Conservation (phyloP, 192 early-diverging fungal species). For the Coemansia reversa region DNA sequence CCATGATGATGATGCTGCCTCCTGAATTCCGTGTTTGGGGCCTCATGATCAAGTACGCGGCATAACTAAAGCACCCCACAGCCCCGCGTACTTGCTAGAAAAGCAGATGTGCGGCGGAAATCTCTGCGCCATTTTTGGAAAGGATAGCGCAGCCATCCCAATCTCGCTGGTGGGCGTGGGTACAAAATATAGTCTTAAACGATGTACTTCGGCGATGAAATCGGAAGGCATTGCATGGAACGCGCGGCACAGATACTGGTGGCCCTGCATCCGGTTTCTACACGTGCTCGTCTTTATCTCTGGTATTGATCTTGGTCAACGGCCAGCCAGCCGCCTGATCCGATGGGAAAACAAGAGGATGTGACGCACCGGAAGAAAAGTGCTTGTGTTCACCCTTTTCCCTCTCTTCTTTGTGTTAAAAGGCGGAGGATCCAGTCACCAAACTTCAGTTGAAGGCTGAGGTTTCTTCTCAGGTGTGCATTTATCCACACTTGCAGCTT, state of each 20-base stretch:
- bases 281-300: background rate
- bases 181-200: background rate
- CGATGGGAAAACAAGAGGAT: background rate
- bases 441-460: background rate
- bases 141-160: background rate
- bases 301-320: background rate
- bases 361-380: background rate
- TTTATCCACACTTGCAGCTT: background rate
- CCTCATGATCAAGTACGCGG: background rate
- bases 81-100: no score
- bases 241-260: background rate
- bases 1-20: background rate
- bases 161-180: background rate
- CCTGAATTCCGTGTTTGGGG: background rate
- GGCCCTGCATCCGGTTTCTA: background rate
- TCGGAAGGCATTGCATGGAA: no score
- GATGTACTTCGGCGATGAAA: background rate
- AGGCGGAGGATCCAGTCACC: no score
- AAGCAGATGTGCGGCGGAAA: background rate
- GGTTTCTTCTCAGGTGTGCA: background rate
- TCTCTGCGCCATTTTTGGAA: background rate
- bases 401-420: no score
- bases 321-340: background rate
- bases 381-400: background rate
- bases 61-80: no score